A percentile compares a stretch with the other conserved stretches of the same genome.
phyloP scores from a whole-genome alignment of 192 early-diverging fungal species.

The Neocallimastix lanati region DNA sequence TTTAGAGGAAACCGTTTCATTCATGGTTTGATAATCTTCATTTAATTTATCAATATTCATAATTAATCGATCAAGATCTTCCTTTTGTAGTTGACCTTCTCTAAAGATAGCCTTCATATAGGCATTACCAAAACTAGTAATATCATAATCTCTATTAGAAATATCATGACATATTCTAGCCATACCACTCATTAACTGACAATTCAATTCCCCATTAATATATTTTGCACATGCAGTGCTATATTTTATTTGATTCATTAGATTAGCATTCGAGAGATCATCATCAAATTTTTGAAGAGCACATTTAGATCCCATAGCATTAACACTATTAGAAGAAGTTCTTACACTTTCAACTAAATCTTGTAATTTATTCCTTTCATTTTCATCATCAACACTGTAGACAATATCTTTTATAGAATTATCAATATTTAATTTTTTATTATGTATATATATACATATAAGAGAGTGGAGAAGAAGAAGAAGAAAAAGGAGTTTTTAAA shows the following conservation, averaged over 20 bases:
- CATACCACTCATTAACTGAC: neutral
- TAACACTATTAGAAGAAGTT: neutral
- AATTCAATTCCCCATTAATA: neutral
- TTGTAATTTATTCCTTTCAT: neutral
- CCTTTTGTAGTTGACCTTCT: neutral
- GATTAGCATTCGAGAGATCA: neutral
- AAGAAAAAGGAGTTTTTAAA: no score
- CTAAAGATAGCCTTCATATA: neutral
- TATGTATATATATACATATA: no score
- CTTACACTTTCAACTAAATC: neutral
- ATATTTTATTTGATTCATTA: neutral
- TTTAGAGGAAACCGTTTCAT: neutral
- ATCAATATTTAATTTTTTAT: no score
- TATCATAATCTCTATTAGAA: neutral
- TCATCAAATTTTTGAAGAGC: neutral
- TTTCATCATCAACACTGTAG: neutral
- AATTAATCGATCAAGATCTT: neutral
- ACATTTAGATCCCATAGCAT: neutral
- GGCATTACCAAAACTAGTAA: neutral
- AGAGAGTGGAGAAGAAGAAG: no score
- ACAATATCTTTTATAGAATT: neutral
- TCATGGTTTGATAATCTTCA: neutral
- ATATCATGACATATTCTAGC: neutral
- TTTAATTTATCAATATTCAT: neutral
- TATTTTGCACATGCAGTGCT: neutral